Conservation (phyloP, 192 early-diverging fungal species). For the Spizellomyces punctatus region DNA sequence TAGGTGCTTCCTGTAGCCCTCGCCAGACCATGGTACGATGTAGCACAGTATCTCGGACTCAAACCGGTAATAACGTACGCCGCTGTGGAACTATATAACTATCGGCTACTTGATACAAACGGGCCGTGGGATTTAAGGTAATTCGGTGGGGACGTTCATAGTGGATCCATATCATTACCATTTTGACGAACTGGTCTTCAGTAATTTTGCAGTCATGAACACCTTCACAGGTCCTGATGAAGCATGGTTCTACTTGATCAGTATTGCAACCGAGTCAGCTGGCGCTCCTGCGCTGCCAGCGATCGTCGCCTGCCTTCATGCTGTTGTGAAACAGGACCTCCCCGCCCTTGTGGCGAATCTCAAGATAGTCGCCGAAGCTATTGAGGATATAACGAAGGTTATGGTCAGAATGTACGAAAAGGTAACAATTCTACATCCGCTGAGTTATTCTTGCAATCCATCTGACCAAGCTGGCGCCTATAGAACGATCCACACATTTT, state of each 20-base stretch:
- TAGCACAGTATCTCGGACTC: conserved; percentile 75
- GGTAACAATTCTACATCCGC: conserved; percentile 32
- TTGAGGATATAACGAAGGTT: conserved; percentile 36
- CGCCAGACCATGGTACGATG: conserved; percentile 81
- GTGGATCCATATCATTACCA: background rate
- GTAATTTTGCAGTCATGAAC: conserved; percentile 80
- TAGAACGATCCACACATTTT: conserved; percentile 90
- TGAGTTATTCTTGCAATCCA: background rate
- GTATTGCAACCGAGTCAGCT: conserved; percentile 82
- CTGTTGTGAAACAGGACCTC: conserved; percentile 57
- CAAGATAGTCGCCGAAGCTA: conserved; percentile 48
- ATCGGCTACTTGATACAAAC: conserved; percentile 77
- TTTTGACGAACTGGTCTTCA: conserved; percentile 11
- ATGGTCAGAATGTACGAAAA: conserved; percentile 79
- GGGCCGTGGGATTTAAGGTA: conserved; percentile 75
- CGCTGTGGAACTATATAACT: conserved; percentile 90
- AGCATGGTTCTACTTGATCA: conserved; percentile 95
- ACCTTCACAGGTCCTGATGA: conserved; percentile 92
- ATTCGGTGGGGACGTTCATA: background rate
- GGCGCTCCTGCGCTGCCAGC: conserved; percentile 71
- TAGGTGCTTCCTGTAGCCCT: conserved; percentile 72
- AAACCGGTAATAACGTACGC: conserved; percentile 88
- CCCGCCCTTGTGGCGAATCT: conserved; percentile 53
- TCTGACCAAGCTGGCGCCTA: background rate
- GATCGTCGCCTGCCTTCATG: conserved; percentile 69